These are phyloP conservation scores for Trichoderma breve DNA, from an alignment of 2,329 filamentous ascomycete species.

Conservation along the genomic window DNA sequence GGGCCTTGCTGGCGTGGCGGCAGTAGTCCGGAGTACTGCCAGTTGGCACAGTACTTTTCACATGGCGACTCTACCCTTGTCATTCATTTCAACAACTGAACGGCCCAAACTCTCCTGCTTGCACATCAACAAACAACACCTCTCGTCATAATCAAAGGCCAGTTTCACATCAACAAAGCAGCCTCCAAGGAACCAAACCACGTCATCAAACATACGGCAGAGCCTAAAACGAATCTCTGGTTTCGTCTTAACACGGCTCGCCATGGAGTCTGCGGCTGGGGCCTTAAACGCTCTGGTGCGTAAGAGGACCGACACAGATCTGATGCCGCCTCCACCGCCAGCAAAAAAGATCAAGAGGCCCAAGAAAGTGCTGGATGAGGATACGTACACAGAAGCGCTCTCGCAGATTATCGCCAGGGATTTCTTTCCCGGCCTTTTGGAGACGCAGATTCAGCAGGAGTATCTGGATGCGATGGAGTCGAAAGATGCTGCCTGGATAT, in stretches of 20 bases:
- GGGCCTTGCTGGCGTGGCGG: background rate
- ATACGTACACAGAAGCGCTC: conserved; percentile 84
- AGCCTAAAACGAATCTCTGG: background rate
- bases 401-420: conserved; percentile 95
- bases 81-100: background rate
- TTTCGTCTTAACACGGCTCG: background rate
- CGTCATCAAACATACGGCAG: background rate
- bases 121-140: background rate
- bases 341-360: conserved; percentile 91
- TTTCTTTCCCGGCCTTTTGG: conserved; percentile 89
- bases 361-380: conserved; percentile 84
- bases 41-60: background rate
- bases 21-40: conserved; percentile 7
- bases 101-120: background rate
- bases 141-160: background rate
- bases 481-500: conserved; percentile 81
- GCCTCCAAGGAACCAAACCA: background rate
- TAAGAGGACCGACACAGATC: conserved; percentile 66
- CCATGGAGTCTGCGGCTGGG: conserved; percentile 38
- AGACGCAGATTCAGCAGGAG: conserved; percentile 84
- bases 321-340: conserved; percentile 82
- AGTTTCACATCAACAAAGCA: background rate
- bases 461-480: conserved; percentile 90
- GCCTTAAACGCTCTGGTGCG: conserved; percentile 60
- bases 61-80: conserved; percentile 2